A percentile compares a stretch with the other conserved stretches of the same genome.
These are phyloP conservation scores for Penicillium bovifimosum DNA, from an alignment of 495 filamentous ascomycete species.

Conservation along the genomic window DNA sequence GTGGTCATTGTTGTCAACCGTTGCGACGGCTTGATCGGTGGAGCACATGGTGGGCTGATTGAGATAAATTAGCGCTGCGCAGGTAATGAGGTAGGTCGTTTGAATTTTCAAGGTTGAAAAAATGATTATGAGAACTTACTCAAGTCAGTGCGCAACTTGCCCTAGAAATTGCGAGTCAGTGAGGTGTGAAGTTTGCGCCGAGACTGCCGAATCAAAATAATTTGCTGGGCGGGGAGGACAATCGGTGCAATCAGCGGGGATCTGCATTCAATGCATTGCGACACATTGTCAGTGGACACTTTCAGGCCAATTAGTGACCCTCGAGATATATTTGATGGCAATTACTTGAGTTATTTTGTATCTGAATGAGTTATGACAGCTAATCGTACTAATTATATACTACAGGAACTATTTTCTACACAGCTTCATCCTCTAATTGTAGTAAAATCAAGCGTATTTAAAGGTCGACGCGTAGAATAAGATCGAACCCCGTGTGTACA, in stretches of 20 bases:
- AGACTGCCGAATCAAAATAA: background rate
- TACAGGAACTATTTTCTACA: background rate
- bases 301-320: background rate
- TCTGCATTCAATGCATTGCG: background rate
- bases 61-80: background rate
- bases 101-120: background rate
- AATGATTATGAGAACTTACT: too few relatives aligned
- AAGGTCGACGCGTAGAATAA: conserved; percentile 6
- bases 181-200: background rate
- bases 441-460: background rate
- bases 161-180: background rate
- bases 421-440: background rate
- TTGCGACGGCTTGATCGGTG: conserved; percentile 23
- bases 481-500: conserved; percentile 18
- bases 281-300: background rate
- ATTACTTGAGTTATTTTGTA: too few relatives aligned
- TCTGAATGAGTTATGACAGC: background rate
- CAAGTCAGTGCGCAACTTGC: too few relatives aligned
- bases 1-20: conserved; percentile 57
- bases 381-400: background rate
- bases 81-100: background rate
- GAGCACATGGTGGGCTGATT: conserved; percentile 15
- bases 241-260: background rate
- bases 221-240: background rate
- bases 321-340: too few relatives aligned